Evolutionary conservation across 2,329 filamentous ascomycete species (phyloP).

Genomic region (Torrubiellomyces zombiae): DNA sequence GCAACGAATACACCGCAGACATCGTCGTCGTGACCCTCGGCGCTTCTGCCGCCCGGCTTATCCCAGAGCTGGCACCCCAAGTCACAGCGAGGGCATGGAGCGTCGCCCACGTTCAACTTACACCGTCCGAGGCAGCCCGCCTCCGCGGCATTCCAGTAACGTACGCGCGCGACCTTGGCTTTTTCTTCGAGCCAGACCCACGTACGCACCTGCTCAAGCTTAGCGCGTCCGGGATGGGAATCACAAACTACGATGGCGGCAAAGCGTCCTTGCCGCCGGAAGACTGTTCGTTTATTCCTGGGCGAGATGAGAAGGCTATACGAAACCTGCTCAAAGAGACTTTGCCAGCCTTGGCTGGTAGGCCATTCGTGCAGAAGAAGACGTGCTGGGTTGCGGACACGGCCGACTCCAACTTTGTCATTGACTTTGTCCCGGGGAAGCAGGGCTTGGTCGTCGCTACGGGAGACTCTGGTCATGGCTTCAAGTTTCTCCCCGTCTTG

Average conservation of each 20-base stretch:
- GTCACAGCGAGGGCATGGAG: constrained; percentile 41
- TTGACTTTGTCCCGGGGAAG: constrained; percentile 39
- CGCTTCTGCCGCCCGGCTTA: constrained; percentile 27
- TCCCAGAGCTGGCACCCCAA: constrained; percentile 30
- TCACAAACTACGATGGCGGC: constrained; percentile 23
- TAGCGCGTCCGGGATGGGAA: constrained; percentile 41
- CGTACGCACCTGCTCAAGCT: constrained; percentile 41
- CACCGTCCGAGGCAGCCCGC: constrained; percentile 31
- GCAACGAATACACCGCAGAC: constrained; percentile 10
- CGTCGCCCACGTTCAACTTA: constrained; percentile 42
- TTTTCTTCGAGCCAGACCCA: constrained; percentile 49
- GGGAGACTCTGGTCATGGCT: constrained; percentile 45
- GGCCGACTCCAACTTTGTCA: constrained; percentile 39
- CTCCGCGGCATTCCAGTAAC: constrained; percentile 43
- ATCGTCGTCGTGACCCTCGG: constrained; percentile 35
- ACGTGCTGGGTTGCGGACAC: constrained; percentile 52
- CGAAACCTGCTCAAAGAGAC: constrained; percentile 32
- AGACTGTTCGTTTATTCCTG: constrained; percentile 26
- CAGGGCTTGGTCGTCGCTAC: constrained; percentile 27
- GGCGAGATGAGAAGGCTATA: constrained; percentile 33
- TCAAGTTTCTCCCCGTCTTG: constrained; percentile 46
- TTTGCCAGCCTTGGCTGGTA: constrained; percentile 32
- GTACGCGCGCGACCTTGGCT: constrained; percentile 43
- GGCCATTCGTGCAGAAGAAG: constrained; percentile 37
- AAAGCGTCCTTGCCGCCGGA: constrained; percentile 21